Percentiles rank a stretch among this genome's conserved stretches.
Conservation (phyloP, 768 basidiomycete genomes). For the Suillus variegatus region DNA sequence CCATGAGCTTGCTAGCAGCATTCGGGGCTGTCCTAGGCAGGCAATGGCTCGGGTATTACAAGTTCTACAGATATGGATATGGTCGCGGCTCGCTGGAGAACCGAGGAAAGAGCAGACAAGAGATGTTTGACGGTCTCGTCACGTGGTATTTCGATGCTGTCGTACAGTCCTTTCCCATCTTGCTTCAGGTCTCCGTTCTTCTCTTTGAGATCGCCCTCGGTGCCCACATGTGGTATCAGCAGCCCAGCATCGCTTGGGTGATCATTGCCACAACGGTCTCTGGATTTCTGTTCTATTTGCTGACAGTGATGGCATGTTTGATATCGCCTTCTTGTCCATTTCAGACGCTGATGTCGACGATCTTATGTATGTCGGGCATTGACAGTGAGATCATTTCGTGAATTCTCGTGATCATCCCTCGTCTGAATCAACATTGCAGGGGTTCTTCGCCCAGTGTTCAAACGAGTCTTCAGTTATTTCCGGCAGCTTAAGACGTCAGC, state of each 20-base stretch:
- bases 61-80: neutral
- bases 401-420: neutral
- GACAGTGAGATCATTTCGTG: no score
- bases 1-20: no score
- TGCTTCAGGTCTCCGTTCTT: constrained; percentile 13
- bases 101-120: neutral
- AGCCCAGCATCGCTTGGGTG: neutral
- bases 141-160: constrained; percentile 14
- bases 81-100: neutral
- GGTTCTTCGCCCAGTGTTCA: neutral
- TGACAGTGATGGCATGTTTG: constrained; percentile 1
- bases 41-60: constrained; percentile 15
- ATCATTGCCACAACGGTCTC: neutral
- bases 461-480: neutral
- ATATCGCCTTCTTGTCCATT: constrained; percentile 2
- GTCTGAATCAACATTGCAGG: no score
- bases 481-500: neutral
- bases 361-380: no score
- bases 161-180: neutral
- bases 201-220: constrained; percentile 14
- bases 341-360: neutral
- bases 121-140: constrained; percentile 10
- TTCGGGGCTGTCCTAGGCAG: constrained; percentile 16
- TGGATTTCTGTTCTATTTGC: constrained; percentile 1
- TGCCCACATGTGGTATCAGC: neutral